Evolutionary conservation across 1,284 basidiomycete genomes (phyloP).

Genomic region (Pascua guehoae): DNA sequence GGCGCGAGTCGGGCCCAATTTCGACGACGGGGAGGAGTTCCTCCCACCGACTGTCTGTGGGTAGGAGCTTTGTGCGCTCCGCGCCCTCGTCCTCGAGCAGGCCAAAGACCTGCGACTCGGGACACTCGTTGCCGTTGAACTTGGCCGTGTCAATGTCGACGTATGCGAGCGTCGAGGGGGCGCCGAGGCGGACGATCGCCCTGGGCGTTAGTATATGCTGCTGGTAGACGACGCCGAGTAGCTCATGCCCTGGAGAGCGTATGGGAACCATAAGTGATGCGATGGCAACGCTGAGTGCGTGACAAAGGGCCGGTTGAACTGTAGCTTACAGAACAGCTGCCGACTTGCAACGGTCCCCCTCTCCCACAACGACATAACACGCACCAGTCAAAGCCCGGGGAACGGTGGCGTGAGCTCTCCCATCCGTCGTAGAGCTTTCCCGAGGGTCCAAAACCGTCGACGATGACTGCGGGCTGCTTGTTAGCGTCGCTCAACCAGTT

Average conservation of each 20-base stretch:
- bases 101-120: slow-evolving; percentile 69
- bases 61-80: slow-evolving; percentile 30
- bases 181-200: slow-evolving; percentile 86
- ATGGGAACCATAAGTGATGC: neutral
- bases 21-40: slow-evolving; percentile 69
- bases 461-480: too few species aligned
- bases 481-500: too few species aligned
- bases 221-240: too few species aligned
- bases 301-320: too few species aligned
- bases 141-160: slow-evolving; percentile 95
- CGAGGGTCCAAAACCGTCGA: slow-evolving; percentile 72
- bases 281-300: too few species aligned
- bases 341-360: too few species aligned
- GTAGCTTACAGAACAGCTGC: too few species aligned
- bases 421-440: slow-evolving; percentile 93
- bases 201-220: slow-evolving; percentile 53
- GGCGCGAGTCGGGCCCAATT: slow-evolving; percentile 76
- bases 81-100: slow-evolving; percentile 53
- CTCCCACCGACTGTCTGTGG: slow-evolving; percentile 56
- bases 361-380: slow-evolving; percentile 22
- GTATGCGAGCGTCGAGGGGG: slow-evolving; percentile 67
- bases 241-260: neutral
- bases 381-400: slow-evolving; percentile 78
- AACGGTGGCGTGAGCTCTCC: slow-evolving; percentile 86
- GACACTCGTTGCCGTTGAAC: slow-evolving; percentile 94